Conservation (phyloP, 306 rosid genomes). For the Lagenaria siceraria region DNA sequence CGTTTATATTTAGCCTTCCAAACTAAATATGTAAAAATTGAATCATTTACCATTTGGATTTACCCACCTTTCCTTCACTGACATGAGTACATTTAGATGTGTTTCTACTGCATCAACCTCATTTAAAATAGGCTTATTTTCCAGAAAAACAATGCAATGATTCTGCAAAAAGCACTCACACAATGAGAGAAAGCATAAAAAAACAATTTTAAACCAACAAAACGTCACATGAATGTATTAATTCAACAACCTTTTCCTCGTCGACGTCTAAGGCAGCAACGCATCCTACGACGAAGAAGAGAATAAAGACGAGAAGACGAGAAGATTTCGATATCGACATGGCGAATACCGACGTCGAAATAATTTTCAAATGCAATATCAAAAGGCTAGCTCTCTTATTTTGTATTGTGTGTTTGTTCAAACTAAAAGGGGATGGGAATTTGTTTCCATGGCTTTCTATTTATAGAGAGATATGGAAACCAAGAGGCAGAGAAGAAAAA, state of each 20-base stretch:
- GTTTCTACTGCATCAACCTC: constrained; percentile 19
- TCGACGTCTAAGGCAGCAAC: background rate
- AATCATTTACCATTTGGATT: too few relatives aligned
- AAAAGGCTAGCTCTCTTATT: background rate
- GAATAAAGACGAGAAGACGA: background rate
- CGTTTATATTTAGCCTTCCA: too few relatives aligned
- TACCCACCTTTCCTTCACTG: constrained; percentile 58
- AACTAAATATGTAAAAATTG: too few relatives aligned
- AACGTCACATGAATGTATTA: background rate
- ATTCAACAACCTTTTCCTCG: background rate
- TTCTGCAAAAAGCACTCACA: constrained; percentile 22
- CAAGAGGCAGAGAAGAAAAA: background rate
- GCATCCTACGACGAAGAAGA: background rate
- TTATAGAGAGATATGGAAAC: background rate
- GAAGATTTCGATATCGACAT: background rate
- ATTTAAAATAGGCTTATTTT: constrained; percentile 19
- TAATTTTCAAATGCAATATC: background rate
- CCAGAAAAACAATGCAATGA: constrained; percentile 50
- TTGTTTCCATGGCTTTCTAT: background rate
- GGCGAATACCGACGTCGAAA: background rate
- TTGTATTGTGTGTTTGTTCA: background rate
- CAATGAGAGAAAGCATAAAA: background rate
- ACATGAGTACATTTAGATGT: constrained; percentile 44
- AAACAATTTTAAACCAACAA: background rate
- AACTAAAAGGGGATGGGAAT: background rate